Base-by-base conservation (phyloP, 2,329 filamentous ascomycete genomes). In the Aspergillus brunneoviolaceus region DNA sequence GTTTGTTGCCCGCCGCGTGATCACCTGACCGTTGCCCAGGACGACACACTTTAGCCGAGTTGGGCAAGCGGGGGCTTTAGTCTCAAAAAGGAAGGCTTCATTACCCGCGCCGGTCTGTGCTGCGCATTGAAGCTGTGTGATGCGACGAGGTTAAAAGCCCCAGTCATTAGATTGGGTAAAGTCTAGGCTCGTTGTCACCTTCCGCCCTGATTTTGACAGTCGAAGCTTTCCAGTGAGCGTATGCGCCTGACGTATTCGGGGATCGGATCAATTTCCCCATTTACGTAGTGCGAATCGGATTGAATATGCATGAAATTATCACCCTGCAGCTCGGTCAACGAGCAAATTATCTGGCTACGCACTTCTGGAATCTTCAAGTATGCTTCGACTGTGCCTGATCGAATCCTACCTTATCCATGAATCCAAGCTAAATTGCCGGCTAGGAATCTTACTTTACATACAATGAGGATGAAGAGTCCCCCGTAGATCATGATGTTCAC, bases 401-500 rank as follows among this genome's bases (percentile, higher is more conserved):
- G 5, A 11, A 19, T 7, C 25, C 14, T 50, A 19, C 25, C 14
- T 50, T 55, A 60, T 16, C 33, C 33, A 4, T 5, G 33, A 35
- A 55, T 59, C 54, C 55, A 62, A 25, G 33, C 39, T 50, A 57
- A 49, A 7, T 3, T 31, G 14, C 3, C 19, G n/a, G 29, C 39
- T 64, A 96, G 90, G 95, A 99, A 82, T 96, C 94, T 1, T 99
- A 99, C 77, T 98, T 98, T 73, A 97, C 93, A 14, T 98, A 97
- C 71, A 82, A 82, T 1, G 80, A 84, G 50, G 81, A 90, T 72
- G 82, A 86, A 67, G 85, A 89, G 61, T 84, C 85, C 6, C 82
- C 85, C 0, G 80, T 96, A 63, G 85, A 96, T 69, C 91, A 96
- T 80, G 88, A 96, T 74, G 82, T 98, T 54, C 92, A 96, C 74